phyloP scores from a whole-genome alignment of 495 filamentous ascomycete genomes.

The Xylaria telfairii region DNA sequence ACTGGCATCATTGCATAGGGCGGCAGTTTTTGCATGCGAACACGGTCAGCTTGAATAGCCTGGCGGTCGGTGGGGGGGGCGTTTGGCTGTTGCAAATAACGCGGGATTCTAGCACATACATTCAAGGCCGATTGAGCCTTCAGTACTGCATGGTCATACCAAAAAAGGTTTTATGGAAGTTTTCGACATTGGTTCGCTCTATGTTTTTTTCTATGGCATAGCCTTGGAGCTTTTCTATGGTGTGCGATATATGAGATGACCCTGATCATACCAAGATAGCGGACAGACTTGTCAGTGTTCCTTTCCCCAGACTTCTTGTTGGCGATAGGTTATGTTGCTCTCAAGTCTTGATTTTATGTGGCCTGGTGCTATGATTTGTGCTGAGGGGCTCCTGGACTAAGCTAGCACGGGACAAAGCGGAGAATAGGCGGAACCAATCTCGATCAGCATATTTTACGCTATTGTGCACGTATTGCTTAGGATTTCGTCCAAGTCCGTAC shows the following conservation, averaged over 20 bases:
- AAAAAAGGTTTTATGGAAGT: conserved; percentile 30
- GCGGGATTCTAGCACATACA: conserved; percentile 41
- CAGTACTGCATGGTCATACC: conserved; percentile 24
- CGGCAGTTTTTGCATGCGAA: conserved; percentile 42
- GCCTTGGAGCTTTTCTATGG: conserved; percentile 6
- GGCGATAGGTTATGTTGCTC: conserved; percentile 4
- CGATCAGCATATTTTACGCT: not conserved
- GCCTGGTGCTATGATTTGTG: not conserved
- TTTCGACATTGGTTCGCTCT: conserved; percentile 16
- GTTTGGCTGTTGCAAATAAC: conserved; percentile 44
- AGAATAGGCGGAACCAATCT: conserved; percentile 14
- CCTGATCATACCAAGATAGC: conserved; percentile 5
- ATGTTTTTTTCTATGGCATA: conserved; percentile 9
- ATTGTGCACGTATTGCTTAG: not conserved
- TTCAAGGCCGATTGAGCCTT: conserved; percentile 29
- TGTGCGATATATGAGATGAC: conserved; percentile 14
- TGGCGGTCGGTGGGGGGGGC: conserved; percentile 36
- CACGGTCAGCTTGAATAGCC: conserved; percentile 35
- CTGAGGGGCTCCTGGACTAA: not conserved
- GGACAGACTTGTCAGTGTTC: not conserved
- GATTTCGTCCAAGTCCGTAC: not conserved
- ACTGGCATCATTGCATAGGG: conserved; percentile 43
- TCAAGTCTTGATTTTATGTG: conserved; percentile 5
- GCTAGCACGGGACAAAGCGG: conserved; percentile 10
- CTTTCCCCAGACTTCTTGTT: not conserved